Conservation (phyloP, 495 filamentous ascomycete genomes). For the Penicillium lagena region DNA sequence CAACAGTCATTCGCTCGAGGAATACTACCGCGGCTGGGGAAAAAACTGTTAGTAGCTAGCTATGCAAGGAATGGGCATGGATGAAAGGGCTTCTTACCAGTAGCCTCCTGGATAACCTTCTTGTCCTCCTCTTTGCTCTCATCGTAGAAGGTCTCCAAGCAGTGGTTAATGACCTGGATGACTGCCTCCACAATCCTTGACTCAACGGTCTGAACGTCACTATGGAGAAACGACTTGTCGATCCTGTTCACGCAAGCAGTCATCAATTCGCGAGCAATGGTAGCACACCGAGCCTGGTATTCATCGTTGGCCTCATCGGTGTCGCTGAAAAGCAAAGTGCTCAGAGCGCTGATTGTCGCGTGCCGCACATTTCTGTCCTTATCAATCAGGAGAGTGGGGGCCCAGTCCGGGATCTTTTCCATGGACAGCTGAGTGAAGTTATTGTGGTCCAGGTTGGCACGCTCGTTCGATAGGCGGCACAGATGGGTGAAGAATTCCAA, state of each 20-base stretch:
- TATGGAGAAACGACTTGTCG: conserved; percentile 19
- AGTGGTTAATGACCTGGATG: conserved; percentile 32
- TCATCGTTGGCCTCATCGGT: conserved; percentile 22
- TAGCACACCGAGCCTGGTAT: conserved; percentile 10
- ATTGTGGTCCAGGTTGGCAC: conserved; percentile 20
- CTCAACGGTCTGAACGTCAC: conserved; percentile 23
- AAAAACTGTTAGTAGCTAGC: conserved; percentile 5
- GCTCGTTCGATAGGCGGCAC: conserved; percentile 31
- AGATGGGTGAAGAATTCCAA: conserved; percentile 50
- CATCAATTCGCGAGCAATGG: conserved; percentile 30
- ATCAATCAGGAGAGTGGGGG: conserved; percentile 60
- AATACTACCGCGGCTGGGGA: conserved; percentile 20
- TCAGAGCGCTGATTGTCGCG: conserved; percentile 48
- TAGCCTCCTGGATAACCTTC: conserved; percentile 22
- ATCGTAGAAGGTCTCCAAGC: conserved; percentile 33
- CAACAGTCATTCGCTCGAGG: conserved; percentile 29
- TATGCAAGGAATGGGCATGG: neutral
- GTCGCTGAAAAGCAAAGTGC: conserved; percentile 47
- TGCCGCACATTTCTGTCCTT: conserved; percentile 48
- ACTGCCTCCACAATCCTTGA: conserved; percentile 32
- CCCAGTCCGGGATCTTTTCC: conserved; percentile 56
- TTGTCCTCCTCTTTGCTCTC: conserved; percentile 34
- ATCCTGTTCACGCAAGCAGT: conserved; percentile 28
- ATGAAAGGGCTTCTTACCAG: conserved; percentile 24
- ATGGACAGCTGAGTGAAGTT: conserved; percentile 41